These are phyloP conservation scores for Heliocybe sulcata DNA, from an alignment of 1,284 basidiomycete species.

Conservation along the genomic window DNA sequence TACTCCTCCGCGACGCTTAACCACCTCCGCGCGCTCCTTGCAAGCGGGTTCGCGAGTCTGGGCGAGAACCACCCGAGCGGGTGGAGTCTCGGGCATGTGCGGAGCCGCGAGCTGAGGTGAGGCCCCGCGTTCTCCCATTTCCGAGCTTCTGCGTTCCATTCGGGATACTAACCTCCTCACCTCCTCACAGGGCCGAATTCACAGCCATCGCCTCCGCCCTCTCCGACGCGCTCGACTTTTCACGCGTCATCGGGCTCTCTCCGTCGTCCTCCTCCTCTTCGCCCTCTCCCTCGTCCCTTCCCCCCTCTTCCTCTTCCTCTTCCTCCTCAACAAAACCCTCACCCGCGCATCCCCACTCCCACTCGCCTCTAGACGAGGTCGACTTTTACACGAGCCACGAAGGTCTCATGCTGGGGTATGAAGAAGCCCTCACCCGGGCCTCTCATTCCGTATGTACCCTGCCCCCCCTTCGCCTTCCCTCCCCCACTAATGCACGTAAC, in stretches of 20 bases:
- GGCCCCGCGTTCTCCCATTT: conserved; percentile 8
- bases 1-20: conserved; percentile 93
- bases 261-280: conserved; percentile 59
- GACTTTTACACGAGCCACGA: conserved; percentile 96
- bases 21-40: conserved; percentile 82
- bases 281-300: no score
- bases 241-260: conserved; percentile 77
- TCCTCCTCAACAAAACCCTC: no score
- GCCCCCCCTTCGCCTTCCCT: conserved; percentile 15
- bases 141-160: not conserved
- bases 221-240: conserved; percentile 91
- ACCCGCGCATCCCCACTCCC: no score
- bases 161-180: not conserved
- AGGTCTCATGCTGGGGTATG: conserved; percentile 90
- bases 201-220: conserved; percentile 80
- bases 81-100: conserved; percentile 92
- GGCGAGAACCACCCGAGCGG: conserved; percentile 72
- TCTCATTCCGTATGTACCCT: conserved; percentile 26
- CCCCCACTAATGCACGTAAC: not conserved
- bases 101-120: conserved; percentile 68
- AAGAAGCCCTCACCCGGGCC: conserved; percentile 83
- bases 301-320: no score
- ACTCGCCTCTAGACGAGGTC: conserved; percentile 84
- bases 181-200: conserved; percentile 60
- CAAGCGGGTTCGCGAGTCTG: conserved; percentile 88